A percentile compares a stretch with the other conserved stretches of the same genome.
phyloP scores from a whole-genome alignment of 257 asterid genomes.

The Dorcoceras hygrometricum region DNA sequence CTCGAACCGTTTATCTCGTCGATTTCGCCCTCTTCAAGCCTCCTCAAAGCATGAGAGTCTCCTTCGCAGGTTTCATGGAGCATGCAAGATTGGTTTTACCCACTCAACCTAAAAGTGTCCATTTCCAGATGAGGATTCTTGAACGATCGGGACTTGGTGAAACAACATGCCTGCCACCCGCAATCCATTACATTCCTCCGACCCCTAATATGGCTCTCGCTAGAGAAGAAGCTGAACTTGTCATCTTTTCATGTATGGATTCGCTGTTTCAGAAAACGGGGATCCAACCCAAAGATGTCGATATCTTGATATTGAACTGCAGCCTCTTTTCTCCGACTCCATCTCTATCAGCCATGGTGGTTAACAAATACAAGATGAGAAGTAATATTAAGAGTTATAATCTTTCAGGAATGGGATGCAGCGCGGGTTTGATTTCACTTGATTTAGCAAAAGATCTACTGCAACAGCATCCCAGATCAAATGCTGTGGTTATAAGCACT shows the following conservation, averaged over 20 bases:
- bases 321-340: constrained; percentile 61
- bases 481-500: constrained; percentile 23
- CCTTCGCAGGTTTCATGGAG: constrained; percentile 52
- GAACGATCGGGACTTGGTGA: constrained; percentile 64
- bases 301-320: constrained; percentile 48
- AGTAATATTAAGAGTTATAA: constrained; percentile 55
- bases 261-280: constrained; percentile 42
- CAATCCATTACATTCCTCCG: constrained; percentile 52
- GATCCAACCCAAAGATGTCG: constrained; percentile 40
- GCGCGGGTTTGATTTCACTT: constrained; percentile 21
- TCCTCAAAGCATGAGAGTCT: constrained; percentile 39
- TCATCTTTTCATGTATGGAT: constrained; percentile 53
- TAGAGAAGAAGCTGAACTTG: constrained; percentile 48
- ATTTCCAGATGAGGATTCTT: constrained; percentile 53
- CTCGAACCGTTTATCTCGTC: constrained; percentile 45
- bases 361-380: constrained; percentile 55
- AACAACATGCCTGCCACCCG: constrained; percentile 53
- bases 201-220: constrained; percentile 30
- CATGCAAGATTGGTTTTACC: constrained; percentile 30
- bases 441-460: constrained; percentile 23
- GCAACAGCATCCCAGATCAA: constrained; percentile 10
- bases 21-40: constrained; percentile 61
- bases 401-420: constrained; percentile 63
- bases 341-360: constrained; percentile 58
- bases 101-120: constrained; percentile 43